These are phyloP conservation scores for Solanum virginianum DNA, from an alignment of 257 asterid species.

Conservation along the genomic window DNA sequence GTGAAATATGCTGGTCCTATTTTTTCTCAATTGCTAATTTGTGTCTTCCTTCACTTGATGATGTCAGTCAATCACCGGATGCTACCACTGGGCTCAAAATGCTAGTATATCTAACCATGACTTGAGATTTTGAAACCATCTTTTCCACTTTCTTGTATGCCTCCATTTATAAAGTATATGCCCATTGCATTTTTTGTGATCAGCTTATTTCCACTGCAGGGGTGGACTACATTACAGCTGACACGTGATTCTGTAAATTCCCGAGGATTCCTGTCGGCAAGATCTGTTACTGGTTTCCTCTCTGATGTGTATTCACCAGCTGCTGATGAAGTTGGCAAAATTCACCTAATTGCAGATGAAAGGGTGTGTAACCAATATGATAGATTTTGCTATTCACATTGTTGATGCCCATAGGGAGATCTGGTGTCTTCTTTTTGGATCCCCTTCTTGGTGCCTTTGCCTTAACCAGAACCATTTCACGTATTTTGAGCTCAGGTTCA, in stretches of 20 bases:
- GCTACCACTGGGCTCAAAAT: background rate
- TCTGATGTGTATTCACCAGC: slow-evolving; percentile 81
- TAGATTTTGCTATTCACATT: background rate
- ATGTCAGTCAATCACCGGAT: background rate
- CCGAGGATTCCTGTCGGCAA: slow-evolving; percentile 67
- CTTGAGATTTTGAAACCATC: background rate
- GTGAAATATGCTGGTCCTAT: background rate
- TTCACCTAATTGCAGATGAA: slow-evolving; percentile 66
- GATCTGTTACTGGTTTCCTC: slow-evolving; percentile 82
- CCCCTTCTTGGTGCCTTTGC: background rate
- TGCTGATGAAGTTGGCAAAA: slow-evolving; percentile 84
- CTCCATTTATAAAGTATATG: background rate
- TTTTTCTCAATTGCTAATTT: background rate
- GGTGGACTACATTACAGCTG: slow-evolving; percentile 68
- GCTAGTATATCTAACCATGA: background rate
- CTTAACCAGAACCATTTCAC: background rate
- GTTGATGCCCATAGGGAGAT: background rate
- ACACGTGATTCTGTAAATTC: slow-evolving; percentile 47
- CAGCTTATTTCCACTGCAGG: slow-evolving; percentile 33
- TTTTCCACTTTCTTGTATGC: background rate
- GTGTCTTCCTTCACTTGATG: background rate
- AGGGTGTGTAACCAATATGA: slow-evolving; percentile 19
- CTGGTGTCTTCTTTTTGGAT: background rate
- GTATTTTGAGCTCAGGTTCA: slow-evolving; percentile 36
- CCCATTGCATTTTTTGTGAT: background rate